phyloP scores from a whole-genome alignment of 345 rosid species.

The Pseudoturritis turrita region DNA sequence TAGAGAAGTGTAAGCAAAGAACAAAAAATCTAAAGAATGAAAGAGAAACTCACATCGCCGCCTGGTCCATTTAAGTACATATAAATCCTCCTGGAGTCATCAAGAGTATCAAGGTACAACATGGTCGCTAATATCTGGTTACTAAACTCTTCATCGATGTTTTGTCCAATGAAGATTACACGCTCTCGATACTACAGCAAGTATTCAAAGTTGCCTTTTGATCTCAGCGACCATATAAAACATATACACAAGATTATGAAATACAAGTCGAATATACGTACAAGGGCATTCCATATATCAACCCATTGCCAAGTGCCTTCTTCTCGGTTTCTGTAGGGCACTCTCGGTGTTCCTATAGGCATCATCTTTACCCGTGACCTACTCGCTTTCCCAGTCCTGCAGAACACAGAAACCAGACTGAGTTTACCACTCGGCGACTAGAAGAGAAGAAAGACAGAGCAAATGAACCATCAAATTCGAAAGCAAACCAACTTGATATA shows the following conservation, averaged over 20 bases:
- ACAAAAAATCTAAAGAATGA: background rate
- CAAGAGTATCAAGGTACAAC: slow-evolving; percentile 85
- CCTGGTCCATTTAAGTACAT: slow-evolving; percentile 79
- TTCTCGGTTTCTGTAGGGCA: slow-evolving; percentile 64
- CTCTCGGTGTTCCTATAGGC: slow-evolving; percentile 81
- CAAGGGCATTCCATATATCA: slow-evolving; percentile 87
- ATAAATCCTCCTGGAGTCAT: slow-evolving; percentile 60
- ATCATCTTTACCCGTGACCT: slow-evolving; percentile 61
- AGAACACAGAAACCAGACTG: slow-evolving; percentile 10
- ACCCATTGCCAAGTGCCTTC: slow-evolving; percentile 91
- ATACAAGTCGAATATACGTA: slow-evolving; percentile 35
- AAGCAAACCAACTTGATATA: background rate
- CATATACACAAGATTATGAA: background rate
- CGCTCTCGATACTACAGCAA: slow-evolving; percentile 86
- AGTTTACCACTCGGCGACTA: background rate
- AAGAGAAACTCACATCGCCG: slow-evolving; percentile 67
- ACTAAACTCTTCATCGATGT: slow-evolving; percentile 78
- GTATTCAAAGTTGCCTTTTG: background rate
- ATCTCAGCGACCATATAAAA: background rate
- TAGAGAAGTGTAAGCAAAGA: background rate
- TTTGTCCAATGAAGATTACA: slow-evolving; percentile 71
- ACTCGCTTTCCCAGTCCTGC: slow-evolving; percentile 45
- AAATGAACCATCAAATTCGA: background rate
- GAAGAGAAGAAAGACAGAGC: background rate
- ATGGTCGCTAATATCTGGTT: slow-evolving; percentile 85